Evolutionary conservation across 768 basidiomycete genomes (phyloP).

Genomic region (Tricholoma hemisulphureum): DNA sequence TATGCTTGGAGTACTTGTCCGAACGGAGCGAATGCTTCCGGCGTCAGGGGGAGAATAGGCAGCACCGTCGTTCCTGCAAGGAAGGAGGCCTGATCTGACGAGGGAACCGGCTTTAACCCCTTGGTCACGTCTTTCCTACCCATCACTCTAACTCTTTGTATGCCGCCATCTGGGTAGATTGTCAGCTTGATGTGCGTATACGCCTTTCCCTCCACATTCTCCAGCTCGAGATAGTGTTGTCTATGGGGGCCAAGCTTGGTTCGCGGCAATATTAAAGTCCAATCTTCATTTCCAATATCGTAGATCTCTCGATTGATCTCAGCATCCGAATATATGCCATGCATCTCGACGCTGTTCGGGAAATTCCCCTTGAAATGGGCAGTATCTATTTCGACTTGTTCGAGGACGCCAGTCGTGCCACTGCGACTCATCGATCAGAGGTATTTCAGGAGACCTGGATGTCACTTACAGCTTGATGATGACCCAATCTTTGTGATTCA

Average conservation of each 20-base stretch:
- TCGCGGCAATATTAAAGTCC: slow-evolving; percentile 73
- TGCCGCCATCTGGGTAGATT: slow-evolving; percentile 92
- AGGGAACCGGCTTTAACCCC: background rate
- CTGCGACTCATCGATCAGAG: slow-evolving; percentile 35
- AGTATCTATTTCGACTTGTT: slow-evolving; percentile 86
- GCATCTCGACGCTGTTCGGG: slow-evolving; percentile 82
- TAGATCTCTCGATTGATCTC: slow-evolving; percentile 39
- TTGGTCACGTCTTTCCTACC: slow-evolving; percentile 47
- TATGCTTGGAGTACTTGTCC: slow-evolving; percentile 93
- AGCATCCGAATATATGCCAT: slow-evolving; percentile 46
- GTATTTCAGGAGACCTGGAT: slow-evolving; percentile 5
- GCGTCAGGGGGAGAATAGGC: slow-evolving; percentile 70
- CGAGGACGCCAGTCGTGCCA: slow-evolving; percentile 71
- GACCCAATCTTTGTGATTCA: slow-evolving; percentile 88
- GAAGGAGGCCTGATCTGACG: slow-evolving; percentile 2
- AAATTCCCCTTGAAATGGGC: slow-evolving; percentile 96
- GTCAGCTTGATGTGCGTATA: slow-evolving; percentile 87
- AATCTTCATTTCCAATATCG: slow-evolving; percentile 45
- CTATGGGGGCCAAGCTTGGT: slow-evolving; percentile 86
- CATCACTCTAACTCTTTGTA: slow-evolving; percentile 87
- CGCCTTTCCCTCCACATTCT: slow-evolving; percentile 51
- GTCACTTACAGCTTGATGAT: slow-evolving; percentile 78
- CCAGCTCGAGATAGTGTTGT: slow-evolving; percentile 86
- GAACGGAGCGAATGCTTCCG: slow-evolving; percentile 84
- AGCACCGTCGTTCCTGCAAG: slow-evolving; percentile 29